phyloP scores from a whole-genome alignment of 2,329 filamentous ascomycete species.

The Blumeriella jaapii region DNA sequence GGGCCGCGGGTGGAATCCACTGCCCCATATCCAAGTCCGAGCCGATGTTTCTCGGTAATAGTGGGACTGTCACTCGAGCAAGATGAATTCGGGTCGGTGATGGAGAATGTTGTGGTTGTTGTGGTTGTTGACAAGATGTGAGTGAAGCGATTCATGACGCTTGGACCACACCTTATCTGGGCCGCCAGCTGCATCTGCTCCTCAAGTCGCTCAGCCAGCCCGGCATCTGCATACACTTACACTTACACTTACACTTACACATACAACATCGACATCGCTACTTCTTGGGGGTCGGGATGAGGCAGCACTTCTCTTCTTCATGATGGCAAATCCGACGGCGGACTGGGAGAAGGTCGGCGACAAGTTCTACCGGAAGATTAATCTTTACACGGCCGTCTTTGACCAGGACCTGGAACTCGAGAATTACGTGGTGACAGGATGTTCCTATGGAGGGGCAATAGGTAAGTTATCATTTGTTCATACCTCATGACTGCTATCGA shows the following conservation, averaged over 20 bases:
- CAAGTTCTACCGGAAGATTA: constrained; percentile 88
- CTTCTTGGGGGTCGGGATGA: constrained; percentile 10
- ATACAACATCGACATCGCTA: neutral
- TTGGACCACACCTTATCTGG: constrained; percentile 22
- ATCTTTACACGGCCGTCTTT: constrained; percentile 87
- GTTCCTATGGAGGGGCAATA: constrained; percentile 86
- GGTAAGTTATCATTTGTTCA: constrained; percentile 42
- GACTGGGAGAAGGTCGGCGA: constrained; percentile 93
- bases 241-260: constrained; percentile 3
- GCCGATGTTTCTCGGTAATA: no score
- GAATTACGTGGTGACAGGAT: constrained; percentile 84
- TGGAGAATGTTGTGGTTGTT: neutral
- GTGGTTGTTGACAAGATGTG: neutral
- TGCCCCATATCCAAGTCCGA: constrained; percentile 20
- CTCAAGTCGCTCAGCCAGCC: no score
- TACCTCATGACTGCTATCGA: neutral
- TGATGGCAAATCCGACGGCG: constrained; percentile 35
- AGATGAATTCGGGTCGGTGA: neutral
- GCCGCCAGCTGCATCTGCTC: constrained; percentile 2
- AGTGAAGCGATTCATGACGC: constrained; percentile 10
- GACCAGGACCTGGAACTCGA: constrained; percentile 89
- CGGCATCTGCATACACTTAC: constrained; percentile 8
- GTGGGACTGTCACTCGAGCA: no score
- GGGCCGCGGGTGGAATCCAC: constrained; percentile 14
- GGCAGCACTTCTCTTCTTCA: constrained; percentile 4